phyloP scores from a whole-genome alignment of 495 filamentous ascomycete species.

The Penicillium canescens region DNA sequence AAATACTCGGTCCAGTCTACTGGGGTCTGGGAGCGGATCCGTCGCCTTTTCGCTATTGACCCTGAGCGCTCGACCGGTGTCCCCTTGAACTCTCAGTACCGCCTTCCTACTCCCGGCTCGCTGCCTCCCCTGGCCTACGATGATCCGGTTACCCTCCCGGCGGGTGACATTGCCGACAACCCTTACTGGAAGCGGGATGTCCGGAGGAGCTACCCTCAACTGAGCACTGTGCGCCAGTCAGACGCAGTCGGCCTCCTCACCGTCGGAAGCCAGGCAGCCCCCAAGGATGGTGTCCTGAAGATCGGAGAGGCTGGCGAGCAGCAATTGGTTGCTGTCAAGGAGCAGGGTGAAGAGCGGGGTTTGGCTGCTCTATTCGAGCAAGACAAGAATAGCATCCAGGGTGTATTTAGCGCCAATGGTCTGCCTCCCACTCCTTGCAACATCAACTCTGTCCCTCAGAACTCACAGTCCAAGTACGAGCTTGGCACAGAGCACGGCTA shows the following conservation, averaged over 20 bases:
- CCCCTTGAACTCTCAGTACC: constrained; percentile 90
- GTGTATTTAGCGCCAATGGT: constrained; percentile 70
- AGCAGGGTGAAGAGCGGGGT: constrained; percentile 71
- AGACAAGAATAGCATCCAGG: constrained; percentile 58
- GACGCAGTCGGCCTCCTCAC: constrained; percentile 83
- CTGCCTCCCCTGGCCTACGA: constrained; percentile 76
- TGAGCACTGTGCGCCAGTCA: constrained; percentile 77
- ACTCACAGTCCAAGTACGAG: constrained; percentile 43
- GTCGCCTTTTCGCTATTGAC: constrained; percentile 76
- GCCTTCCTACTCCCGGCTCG: constrained; percentile 81
- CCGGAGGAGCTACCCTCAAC: constrained; percentile 80
- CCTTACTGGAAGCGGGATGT: constrained; percentile 96
- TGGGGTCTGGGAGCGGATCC: constrained; percentile 86
- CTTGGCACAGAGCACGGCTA: constrained; percentile 48
- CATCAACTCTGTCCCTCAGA: constrained; percentile 35
- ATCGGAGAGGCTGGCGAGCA: constrained; percentile 82
- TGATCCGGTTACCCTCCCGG: constrained; percentile 89
- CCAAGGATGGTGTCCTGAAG: constrained; percentile 72
- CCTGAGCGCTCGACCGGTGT: constrained; percentile 87
- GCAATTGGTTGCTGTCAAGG: constrained; percentile 76
- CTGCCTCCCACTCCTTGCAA: constrained; percentile 82
- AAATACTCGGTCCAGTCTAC: constrained; percentile 96
- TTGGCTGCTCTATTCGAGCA: constrained; percentile 73
- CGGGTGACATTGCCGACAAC: constrained; percentile 94
- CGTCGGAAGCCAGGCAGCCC: constrained; percentile 78